A percentile compares a stretch with the other conserved stretches of the same genome.
Evolutionary conservation across 495 filamentous ascomycete species (phyloP).

Genomic region (Hypoxylon fuscum): DNA sequence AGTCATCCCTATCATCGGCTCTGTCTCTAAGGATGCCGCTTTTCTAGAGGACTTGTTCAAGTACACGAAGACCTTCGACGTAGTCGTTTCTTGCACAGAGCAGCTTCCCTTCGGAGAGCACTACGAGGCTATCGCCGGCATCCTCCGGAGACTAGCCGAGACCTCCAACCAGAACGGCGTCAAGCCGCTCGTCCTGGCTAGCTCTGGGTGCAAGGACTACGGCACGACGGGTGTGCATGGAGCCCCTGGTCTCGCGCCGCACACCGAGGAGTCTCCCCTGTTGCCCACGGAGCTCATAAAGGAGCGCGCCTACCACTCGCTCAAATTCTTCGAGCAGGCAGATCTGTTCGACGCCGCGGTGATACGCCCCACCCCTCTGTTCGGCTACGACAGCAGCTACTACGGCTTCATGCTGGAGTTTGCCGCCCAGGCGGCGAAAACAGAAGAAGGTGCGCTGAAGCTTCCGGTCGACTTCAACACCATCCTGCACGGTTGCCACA

Average conservation of each 20-base stretch:
- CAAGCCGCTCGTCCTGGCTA: constrained; percentile 49
- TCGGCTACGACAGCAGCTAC: constrained; percentile 50
- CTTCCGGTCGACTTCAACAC: constrained; percentile 43
- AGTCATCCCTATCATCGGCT: constrained; percentile 49
- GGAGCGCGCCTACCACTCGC: constrained; percentile 26
- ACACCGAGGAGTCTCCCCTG: constrained; percentile 49
- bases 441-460: constrained; percentile 28
- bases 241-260: constrained; percentile 40
- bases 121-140: constrained; percentile 39
- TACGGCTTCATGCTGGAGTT: constrained; percentile 47
- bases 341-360: constrained; percentile 52
- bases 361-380: constrained; percentile 50
- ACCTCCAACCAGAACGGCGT: constrained; percentile 25
- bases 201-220: constrained; percentile 58
- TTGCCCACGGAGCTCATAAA: constrained; percentile 21
- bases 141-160: constrained; percentile 37
- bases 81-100: constrained; percentile 53
- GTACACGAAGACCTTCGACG: constrained; percentile 41
- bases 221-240: constrained; percentile 47
- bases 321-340: constrained; percentile 39
- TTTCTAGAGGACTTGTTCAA: constrained; percentile 23
- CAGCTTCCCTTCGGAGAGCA: constrained; percentile 44
- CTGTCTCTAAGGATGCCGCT: constrained; percentile 31
- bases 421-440: constrained; percentile 25
- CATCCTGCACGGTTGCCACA: constrained; percentile 51